Evolutionary conservation across 176 grass and related monocot species (phyloP).

Genomic region (Avena eriantha): DNA sequence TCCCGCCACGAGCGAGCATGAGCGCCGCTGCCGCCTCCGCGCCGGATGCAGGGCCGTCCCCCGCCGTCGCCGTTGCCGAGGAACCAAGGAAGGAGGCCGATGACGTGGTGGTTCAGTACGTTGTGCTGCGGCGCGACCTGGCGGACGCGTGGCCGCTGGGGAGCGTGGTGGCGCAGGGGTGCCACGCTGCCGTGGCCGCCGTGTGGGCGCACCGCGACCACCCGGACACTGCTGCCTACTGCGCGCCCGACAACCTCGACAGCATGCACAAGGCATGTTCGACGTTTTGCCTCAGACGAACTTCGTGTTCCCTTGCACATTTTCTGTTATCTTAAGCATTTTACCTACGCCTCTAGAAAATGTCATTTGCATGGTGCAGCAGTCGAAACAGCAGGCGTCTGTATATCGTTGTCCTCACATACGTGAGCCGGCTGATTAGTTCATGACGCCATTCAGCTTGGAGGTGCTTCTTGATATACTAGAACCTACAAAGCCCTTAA

Average conservation of each 20-base stretch:
- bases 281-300: constrained; percentile 59
- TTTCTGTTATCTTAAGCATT: background rate
- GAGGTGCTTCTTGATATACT: background rate
- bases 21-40: background rate
- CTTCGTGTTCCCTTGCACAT: background rate
- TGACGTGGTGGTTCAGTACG: constrained; percentile 83
- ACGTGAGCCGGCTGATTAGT: background rate
- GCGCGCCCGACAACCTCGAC: constrained; percentile 61
- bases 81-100: constrained; percentile 7
- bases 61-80: constrained; percentile 4
- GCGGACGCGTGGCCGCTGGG: constrained; percentile 88
- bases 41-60: background rate
- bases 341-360: background rate
- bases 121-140: constrained; percentile 87
- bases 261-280: constrained; percentile 89
- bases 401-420: background rate
- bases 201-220: constrained; percentile 73
- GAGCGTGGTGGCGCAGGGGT: constrained; percentile 85
- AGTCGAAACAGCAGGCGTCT: background rate
- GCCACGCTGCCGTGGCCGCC: constrained; percentile 77
- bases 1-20: constrained; percentile 46
- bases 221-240: constrained; percentile 66
- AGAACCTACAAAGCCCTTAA: background rate
- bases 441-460: background rate
- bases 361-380: background rate